Evolutionary conservation across 352 stramenopile species (phyloP), one percentile per base, ranked within the genome.

Genomic region (Phytophthora citricola): DNA sequence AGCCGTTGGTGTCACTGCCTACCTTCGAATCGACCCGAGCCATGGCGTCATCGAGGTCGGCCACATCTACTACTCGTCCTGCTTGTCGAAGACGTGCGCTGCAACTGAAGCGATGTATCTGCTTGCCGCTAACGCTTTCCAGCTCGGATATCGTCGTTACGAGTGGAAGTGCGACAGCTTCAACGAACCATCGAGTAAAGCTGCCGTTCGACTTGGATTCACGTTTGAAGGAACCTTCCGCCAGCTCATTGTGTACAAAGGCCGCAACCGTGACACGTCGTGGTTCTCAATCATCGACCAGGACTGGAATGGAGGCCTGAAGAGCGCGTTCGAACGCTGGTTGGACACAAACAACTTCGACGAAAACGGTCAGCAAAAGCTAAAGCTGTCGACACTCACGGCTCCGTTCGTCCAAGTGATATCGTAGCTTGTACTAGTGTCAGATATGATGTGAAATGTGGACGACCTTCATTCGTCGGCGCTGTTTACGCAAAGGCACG

Each of bases 201-300:
- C 63, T 36, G 56, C 49, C 4, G 22, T 49, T 29, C 34, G 63
- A 5, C 31, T 32, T 44, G 56, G 57, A 11, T 71, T 71, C 41
- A 71, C 49, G 2, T 71, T 50, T 20, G 56, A 71, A 48, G 63
- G 63, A 1, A n/a, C 47, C 9, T 71, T 67, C 26, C 63, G 56
- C n/a, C 63, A 71, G 44, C 40, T 36, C 11, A 39, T 58, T 15
- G 48, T 56, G 29, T 71, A 62, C 49, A 62, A 71, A 24, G 57
- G 49, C 14, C 63, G 63, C 39, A 66, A 53, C 14, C 55, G 63
- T 7, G 48, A 71, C 41, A 62, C 56, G 8, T 58, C 52, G 12
- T 58, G 43, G 56, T 71, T 71, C 56, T 71, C 63, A 4, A 71
- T 67, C 10, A 67, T 67, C 8, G 63, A 71, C 8, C 2, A 14